Evolutionary conservation across 495 filamentous ascomycete genomes (phyloP).

Genomic region (Trichocladium uniseriatum): DNA sequence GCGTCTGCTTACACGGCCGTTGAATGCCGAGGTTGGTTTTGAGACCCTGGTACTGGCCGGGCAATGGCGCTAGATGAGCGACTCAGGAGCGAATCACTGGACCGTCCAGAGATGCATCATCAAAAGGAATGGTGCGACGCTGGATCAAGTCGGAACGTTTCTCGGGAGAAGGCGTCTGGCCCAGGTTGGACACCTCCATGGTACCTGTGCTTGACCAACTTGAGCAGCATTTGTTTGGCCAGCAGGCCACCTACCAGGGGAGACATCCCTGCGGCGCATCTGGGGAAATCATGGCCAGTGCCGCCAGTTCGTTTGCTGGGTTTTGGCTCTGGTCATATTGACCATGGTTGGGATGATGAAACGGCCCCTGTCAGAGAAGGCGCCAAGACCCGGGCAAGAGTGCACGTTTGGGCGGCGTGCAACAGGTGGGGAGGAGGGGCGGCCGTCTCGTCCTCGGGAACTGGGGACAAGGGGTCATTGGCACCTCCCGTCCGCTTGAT

Average conservation of each 20-base stretch:
- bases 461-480: no score
- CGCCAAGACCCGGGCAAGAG: constrained; percentile 18
- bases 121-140: neutral
- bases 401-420: neutral
- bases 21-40: constrained; percentile 3
- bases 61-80: neutral
- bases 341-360: constrained; percentile 20
- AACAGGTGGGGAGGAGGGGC: no score
- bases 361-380: constrained; percentile 25
- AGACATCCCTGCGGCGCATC: constrained; percentile 16
- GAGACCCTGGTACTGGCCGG: neutral
- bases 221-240: constrained; percentile 3
- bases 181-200: neutral
- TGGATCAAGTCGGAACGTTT: neutral
- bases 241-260: neutral
- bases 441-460: no score
- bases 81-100: constrained; percentile 2
- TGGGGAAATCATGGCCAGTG: constrained; percentile 7
- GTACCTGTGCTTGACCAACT: neutral
- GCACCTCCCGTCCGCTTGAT: no score
- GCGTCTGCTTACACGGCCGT: constrained; percentile 5
- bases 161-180: neutral
- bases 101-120: neutral
- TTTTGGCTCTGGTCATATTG: constrained; percentile 2
- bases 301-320: neutral